Conservation (phyloP, 495 filamentous ascomycete genomes). For the Bryoglossum gracile region DNA sequence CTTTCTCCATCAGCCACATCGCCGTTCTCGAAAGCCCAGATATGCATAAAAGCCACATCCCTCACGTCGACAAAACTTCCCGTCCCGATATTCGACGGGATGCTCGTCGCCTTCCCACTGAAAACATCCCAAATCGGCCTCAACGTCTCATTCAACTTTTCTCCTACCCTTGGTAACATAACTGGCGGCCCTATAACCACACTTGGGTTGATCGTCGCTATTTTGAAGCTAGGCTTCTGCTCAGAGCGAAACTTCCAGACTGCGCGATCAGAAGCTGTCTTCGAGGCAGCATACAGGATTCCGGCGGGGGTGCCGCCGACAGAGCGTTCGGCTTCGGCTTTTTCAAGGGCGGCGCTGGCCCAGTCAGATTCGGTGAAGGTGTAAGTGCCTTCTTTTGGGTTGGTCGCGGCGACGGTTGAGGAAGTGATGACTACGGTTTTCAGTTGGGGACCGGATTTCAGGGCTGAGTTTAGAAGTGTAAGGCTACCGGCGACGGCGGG, state of each 20-base stretch:
- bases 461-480: conserved; percentile 19
- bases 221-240: conserved; percentile 24
- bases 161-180: conserved; percentile 4
- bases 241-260: conserved; percentile 25
- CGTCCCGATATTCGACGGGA: conserved; percentile 22
- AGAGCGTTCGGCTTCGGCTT: conserved; percentile 9
- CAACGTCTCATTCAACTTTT: conserved; percentile 27
- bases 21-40: conserved; percentile 32
- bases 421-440: conserved; percentile 24
- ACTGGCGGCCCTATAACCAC: conserved; percentile 26
- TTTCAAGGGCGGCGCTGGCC: conserved; percentile 3
- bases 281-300: conserved; percentile 24
- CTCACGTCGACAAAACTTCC: conserved; percentile 35
- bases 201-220: conserved; percentile 22
- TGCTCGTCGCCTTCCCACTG: conserved; percentile 5
- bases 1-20: conserved; percentile 30
- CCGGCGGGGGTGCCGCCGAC: conserved; percentile 4
- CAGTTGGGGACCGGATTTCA: conserved; percentile 25
- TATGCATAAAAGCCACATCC: conserved; percentile 35
- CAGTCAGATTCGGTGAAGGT: conserved; percentile 18
- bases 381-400: conserved; percentile 18
- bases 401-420: conserved; percentile 18
- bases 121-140: conserved; percentile 20
- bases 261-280: conserved; percentile 23
- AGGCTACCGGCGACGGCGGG: conserved; percentile 22